phyloP scores from a whole-genome alignment of 2,329 filamentous ascomycete genomes.

The Paraconiothyrium brasiliense region DNA sequence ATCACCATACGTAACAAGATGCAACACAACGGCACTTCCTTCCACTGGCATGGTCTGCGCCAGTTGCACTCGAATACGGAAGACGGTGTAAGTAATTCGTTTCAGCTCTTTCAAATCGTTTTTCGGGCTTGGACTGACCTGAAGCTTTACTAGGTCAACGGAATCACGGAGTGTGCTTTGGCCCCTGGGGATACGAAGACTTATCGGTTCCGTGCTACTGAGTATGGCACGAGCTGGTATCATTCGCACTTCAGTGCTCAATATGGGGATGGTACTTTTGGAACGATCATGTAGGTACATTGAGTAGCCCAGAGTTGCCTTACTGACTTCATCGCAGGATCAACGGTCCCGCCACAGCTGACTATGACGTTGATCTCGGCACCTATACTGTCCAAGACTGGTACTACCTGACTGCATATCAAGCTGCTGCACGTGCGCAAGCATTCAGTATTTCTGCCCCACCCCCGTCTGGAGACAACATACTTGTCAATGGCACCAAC shows the following conservation, averaged over 20 bases:
- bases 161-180: slow-evolving; percentile 38
- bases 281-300: slow-evolving; percentile 30
- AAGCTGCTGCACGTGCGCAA: slow-evolving; percentile 28
- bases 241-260: slow-evolving; percentile 55
- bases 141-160: slow-evolving; percentile 27
- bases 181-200: slow-evolving; percentile 60
- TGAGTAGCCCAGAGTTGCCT: not conserved
- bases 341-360: slow-evolving; percentile 43
- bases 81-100: slow-evolving; percentile 60
- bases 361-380: slow-evolving; percentile 43
- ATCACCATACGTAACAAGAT: slow-evolving; percentile 63
- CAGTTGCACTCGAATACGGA: slow-evolving; percentile 63
- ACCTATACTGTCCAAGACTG: slow-evolving; percentile 36
- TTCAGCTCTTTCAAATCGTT: not conserved
- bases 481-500: not conserved
- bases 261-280: slow-evolving; percentile 54
- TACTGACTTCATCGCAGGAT: slow-evolving; percentile 20
- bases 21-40: slow-evolving; percentile 67
- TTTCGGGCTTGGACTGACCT: not conserved
- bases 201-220: slow-evolving; percentile 40
- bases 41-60: slow-evolving; percentile 70
- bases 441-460: not conserved
- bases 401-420: slow-evolving; percentile 56
- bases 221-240: slow-evolving; percentile 51
- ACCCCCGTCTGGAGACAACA: slow-evolving; percentile 53